Percentiles rank a stretch among this genome's conserved stretches.
Conservation (phyloP, 2,329 filamentous ascomycete genomes). For the Amauroascus verrucosus region DNA sequence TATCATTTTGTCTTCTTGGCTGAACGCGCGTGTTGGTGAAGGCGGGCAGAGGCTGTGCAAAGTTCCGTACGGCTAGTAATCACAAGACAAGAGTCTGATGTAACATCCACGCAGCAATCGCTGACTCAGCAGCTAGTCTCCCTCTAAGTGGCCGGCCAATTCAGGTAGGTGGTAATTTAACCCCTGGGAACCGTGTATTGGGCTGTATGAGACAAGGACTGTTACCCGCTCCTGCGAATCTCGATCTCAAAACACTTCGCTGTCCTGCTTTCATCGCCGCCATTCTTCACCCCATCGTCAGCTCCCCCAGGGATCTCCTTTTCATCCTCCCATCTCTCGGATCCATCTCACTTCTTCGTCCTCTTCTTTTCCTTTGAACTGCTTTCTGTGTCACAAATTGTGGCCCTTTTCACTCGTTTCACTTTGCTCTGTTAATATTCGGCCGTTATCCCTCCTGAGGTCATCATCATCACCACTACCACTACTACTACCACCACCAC, state of each 20-base stretch:
- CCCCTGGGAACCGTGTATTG: neutral
- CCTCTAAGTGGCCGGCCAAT: neutral
- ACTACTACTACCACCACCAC: neutral
- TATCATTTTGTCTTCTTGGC: neutral
- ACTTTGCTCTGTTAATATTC: neutral
- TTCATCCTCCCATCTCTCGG: neutral
- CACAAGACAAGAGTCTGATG: neutral
- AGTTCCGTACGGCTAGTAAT: neutral
- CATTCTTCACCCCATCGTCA: neutral
- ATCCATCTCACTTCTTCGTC: neutral
- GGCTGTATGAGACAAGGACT: neutral
- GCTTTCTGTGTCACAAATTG: neutral
- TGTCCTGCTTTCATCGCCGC: neutral
- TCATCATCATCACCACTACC: neutral
- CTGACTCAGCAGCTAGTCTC: neutral
- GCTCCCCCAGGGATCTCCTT: neutral
- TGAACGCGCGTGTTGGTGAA: constrained; percentile 1
- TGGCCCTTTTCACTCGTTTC: neutral
- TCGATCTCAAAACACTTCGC: neutral
- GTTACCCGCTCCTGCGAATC: neutral
- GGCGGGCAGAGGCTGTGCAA: neutral
- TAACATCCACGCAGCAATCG: neutral
- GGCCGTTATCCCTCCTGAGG: neutral
- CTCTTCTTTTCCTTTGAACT: neutral
- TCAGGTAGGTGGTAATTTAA: neutral